Percentiles rank a stretch among this genome's conserved stretches.
These are phyloP conservation scores for Phytophthora citricola DNA, from an alignment of 352 stramenopile genomes.

Conservation along the genomic window DNA sequence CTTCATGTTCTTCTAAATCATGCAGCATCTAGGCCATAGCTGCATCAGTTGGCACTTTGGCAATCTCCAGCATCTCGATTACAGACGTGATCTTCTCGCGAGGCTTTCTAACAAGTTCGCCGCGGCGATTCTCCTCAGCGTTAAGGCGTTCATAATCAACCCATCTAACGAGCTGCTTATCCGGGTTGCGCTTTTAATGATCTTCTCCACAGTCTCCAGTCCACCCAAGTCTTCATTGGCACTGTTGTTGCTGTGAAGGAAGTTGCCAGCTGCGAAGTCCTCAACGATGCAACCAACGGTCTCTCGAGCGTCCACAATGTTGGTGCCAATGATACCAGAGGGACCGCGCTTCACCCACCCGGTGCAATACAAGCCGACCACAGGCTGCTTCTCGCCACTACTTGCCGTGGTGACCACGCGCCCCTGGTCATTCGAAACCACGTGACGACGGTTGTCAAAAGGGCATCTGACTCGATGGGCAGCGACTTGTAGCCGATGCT, in stretches of 20 bases:
- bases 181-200: constrained; percentile 58
- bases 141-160: constrained; percentile 67
- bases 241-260: constrained; percentile 38
- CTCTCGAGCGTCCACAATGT: constrained; percentile 97
- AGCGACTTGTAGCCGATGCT: constrained; percentile 94
- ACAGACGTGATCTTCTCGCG: constrained; percentile 87
- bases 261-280: constrained; percentile 73
- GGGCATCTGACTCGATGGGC: constrained; percentile 67
- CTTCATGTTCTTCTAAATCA: not conserved
- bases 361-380: constrained; percentile 94
- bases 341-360: constrained; percentile 98
- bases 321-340: constrained; percentile 98
- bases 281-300: constrained; percentile 94
- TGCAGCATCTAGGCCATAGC: not conserved
- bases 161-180: constrained; percentile 79
- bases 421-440: constrained; percentile 70
- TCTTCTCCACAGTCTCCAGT: constrained; percentile 49
- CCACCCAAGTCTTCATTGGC: constrained; percentile 30
- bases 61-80: constrained; percentile 71
- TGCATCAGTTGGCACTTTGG: constrained; percentile 27
- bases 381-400: constrained; percentile 37
- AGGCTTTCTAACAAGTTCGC: constrained; percentile 64
- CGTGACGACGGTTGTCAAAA: constrained; percentile 82
- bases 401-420: constrained; percentile 55
- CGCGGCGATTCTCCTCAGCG: constrained; percentile 66